Percentiles rank a stretch among this genome's conserved stretches.
These are phyloP conservation scores for Spongiforma sp. DNA, from an alignment of 1,284 basidiomycete genomes.

Conservation along the genomic window DNA sequence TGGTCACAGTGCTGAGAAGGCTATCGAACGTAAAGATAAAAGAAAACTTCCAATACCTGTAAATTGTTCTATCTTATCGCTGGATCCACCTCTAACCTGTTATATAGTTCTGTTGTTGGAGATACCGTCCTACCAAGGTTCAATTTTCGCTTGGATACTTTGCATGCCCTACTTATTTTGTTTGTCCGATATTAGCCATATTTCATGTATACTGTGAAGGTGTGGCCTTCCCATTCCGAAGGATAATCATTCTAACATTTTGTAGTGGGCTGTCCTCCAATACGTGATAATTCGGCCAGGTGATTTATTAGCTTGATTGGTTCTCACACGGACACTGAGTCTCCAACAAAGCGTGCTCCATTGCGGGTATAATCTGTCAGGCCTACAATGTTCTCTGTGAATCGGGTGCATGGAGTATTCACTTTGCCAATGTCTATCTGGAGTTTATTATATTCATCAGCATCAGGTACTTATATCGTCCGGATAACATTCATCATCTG, in stretches of 20 bases:
- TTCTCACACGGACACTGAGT: slow-evolving; percentile 37
- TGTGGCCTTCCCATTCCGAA: slow-evolving; percentile 34
- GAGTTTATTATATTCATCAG: slow-evolving; percentile 76
- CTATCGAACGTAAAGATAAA: slow-evolving; percentile 84
- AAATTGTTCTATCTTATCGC: not conserved
- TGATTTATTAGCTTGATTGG: slow-evolving; percentile 29
- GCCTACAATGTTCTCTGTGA: slow-evolving; percentile 70
- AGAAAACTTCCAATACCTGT: slow-evolving; percentile 75
- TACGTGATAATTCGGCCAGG: slow-evolving; percentile 82
- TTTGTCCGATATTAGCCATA: slow-evolving; percentile 56
- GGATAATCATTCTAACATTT: slow-evolving; percentile 2
- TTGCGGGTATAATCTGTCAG: slow-evolving; percentile 80
- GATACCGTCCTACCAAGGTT: slow-evolving; percentile 83
- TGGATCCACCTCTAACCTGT: not conserved
- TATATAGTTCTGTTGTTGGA: slow-evolving; percentile 70
- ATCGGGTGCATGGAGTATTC: slow-evolving; percentile 58
- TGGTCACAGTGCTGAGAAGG: slow-evolving; percentile 64
- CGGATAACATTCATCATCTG: not conserved
- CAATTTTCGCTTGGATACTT: not conserved
- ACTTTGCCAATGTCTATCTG: slow-evolving; percentile 76
- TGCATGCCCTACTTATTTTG: slow-evolving; percentile 5
- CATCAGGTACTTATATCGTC: slow-evolving; percentile 61
- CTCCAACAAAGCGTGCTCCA: slow-evolving; percentile 45
- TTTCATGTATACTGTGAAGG: slow-evolving; percentile 89
- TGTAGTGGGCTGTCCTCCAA: slow-evolving; percentile 81